phyloP scores from a whole-genome alignment of 306 rosid species.

The Trifolium dubium region DNA sequence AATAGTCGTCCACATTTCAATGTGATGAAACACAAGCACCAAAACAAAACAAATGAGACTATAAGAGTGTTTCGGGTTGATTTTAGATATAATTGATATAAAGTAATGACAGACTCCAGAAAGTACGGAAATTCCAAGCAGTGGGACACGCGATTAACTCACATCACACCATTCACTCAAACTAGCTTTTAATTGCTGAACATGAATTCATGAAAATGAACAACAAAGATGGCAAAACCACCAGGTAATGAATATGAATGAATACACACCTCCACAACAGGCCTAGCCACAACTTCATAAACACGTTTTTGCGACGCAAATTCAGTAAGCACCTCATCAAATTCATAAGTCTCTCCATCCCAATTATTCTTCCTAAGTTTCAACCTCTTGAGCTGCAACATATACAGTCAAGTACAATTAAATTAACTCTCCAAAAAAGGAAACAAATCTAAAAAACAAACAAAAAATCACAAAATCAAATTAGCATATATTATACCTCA shows the following conservation, averaged over 20 bases:
- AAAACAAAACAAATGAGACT: too few relatives aligned
- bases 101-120: slow-evolving; percentile 2
- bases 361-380: slow-evolving; percentile 96
- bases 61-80: slow-evolving; percentile 8
- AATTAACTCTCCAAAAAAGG: slow-evolving; percentile 4
- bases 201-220: slow-evolving; percentile 11
- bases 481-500: slow-evolving; percentile 74
- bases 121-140: slow-evolving; percentile 25
- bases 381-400: slow-evolving; percentile 89
- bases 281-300: slow-evolving; percentile 96
- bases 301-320: slow-evolving; percentile 98
- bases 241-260: slow-evolving; percentile 24
- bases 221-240: slow-evolving; percentile 3
- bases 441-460: slow-evolving; percentile 24
- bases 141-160: slow-evolving; percentile 1
- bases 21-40: slow-evolving; percentile 21
- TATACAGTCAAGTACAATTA: slow-evolving; percentile 20
- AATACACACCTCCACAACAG: slow-evolving; percentile 92
- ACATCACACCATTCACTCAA: neutral
- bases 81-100: slow-evolving; percentile 17
- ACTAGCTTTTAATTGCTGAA: slow-evolving; percentile 21
- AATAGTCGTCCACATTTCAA: slow-evolving; percentile 18
- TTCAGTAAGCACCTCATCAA: slow-evolving; percentile 97
- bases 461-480: neutral
- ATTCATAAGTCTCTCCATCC: slow-evolving; percentile 97